Evolutionary conservation across 495 filamentous ascomycete genomes (phyloP).

Genomic region (Evernia prunastri): DNA sequence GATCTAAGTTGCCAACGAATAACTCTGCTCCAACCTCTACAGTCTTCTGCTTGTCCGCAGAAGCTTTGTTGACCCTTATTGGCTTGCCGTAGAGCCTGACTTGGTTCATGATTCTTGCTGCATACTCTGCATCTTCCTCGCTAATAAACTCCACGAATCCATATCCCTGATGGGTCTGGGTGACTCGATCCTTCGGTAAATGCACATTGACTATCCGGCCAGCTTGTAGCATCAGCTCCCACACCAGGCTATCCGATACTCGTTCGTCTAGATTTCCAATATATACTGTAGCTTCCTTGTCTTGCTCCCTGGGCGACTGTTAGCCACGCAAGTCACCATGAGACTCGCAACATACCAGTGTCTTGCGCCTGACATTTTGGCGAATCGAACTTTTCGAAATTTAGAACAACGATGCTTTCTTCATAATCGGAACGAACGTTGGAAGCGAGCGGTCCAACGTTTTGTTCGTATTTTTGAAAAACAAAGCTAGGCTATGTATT

Average conservation of each 20-base stretch:
- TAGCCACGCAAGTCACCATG: conserved; percentile 1
- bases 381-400: background rate
- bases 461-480: background rate
- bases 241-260: conserved; percentile 81
- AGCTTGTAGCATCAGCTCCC: conserved; percentile 96
- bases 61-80: conserved; percentile 93
- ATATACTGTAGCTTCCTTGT: conserved; percentile 98
- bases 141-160: conserved; percentile 97
- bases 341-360: conserved; percentile 58
- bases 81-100: conserved; percentile 90
- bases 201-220: conserved; percentile 97
- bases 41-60: conserved; percentile 92
- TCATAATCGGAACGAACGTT: background rate
- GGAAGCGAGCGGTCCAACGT: background rate
- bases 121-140: conserved; percentile 95
- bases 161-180: conserved; percentile 93
- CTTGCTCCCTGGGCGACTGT: conserved; percentile 70
- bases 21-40: conserved; percentile 95
- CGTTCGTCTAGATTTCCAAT: conserved; percentile 97
- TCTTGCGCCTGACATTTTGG: conserved; percentile 62
- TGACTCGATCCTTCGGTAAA: conserved; percentile 94
- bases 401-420: background rate
- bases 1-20: conserved; percentile 93
- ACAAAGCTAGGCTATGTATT: background rate
- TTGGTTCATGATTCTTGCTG: conserved; percentile 92